Evolutionary conservation across 2,329 filamentous ascomycete species (phyloP).

Genomic region (Aspergillus bombycis): DNA sequence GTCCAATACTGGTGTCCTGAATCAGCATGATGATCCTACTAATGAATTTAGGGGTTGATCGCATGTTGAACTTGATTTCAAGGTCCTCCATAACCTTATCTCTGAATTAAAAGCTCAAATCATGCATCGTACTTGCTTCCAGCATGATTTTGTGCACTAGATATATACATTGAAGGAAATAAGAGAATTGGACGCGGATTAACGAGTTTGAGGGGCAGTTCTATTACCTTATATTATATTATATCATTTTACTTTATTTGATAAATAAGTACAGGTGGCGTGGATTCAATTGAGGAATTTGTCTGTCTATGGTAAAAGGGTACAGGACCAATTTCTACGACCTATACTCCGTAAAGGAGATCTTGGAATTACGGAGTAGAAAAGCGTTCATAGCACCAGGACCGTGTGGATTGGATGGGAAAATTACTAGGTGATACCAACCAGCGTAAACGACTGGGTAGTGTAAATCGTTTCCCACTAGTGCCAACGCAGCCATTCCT

Average conservation of each 20-base stretch:
- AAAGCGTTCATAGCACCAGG: background rate
- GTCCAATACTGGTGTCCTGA: slow-evolving; percentile 8
- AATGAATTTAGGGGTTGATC: slow-evolving; percentile 3
- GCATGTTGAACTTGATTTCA: slow-evolving; percentile 6
- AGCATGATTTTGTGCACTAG: too few species aligned
- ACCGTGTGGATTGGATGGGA: slow-evolving; percentile 8
- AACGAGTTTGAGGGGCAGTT: background rate
- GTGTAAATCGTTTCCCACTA: slow-evolving; percentile 17
- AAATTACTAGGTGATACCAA: slow-evolving; percentile 18
- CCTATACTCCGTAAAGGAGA: background rate
- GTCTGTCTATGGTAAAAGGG: background rate
- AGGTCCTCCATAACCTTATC: background rate
- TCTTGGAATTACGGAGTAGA: background rate
- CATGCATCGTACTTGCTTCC: background rate
- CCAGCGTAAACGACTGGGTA: background rate
- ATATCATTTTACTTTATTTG: too few species aligned
- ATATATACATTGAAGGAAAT: background rate
- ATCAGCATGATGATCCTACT: slow-evolving; percentile 6
- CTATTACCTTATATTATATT: too few species aligned
- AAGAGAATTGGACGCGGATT: background rate
- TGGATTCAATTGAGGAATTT: background rate
- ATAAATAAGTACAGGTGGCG: background rate
- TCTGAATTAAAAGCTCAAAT: too few species aligned
- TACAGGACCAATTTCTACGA: background rate
- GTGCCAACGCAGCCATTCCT: slow-evolving; percentile 15